These are phyloP conservation scores for Kodamaea laetipori DNA, from an alignment of 805 yeast genomes.

Conservation along the genomic window DNA sequence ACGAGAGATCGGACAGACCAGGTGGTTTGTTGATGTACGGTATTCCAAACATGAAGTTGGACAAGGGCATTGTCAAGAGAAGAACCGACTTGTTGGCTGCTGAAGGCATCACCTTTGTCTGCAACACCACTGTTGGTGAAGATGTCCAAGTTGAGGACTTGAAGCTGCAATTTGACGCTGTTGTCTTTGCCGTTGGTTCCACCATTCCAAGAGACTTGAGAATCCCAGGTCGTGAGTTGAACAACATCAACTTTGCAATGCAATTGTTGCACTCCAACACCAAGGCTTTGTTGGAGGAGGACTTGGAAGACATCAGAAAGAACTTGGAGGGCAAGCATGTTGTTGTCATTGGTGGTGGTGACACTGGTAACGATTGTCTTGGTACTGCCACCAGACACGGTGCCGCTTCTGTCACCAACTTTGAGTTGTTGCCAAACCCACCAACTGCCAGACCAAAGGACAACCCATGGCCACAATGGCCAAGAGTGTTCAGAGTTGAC, in stretches of 20 bases:
- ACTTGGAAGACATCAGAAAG: slow-evolving; percentile 73
- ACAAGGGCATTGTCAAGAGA: slow-evolving; percentile 88
- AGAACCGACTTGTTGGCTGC: slow-evolving; percentile 88
- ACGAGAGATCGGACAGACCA: slow-evolving; percentile 91
- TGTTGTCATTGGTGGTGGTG: slow-evolving; percentile 99
- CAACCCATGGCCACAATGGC: slow-evolving; percentile 99
- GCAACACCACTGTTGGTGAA: slow-evolving; percentile 81
- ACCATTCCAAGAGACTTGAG: slow-evolving; percentile 94
- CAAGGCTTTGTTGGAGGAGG: slow-evolving; percentile 79
- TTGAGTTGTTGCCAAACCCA: slow-evolving; percentile 93
- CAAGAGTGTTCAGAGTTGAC: slow-evolving; percentile 94
- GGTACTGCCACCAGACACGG: slow-evolving; percentile 98
- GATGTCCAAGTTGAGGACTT: slow-evolving; percentile 74
- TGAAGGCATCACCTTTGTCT: slow-evolving; percentile 82
- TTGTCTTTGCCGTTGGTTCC: slow-evolving; percentile 89
- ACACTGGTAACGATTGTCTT: slow-evolving; percentile 98
- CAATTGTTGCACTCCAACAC: slow-evolving; percentile 85
- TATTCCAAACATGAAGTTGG: slow-evolving; percentile 98
- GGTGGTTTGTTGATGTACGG: slow-evolving; percentile 99
- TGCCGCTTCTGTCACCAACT: slow-evolving; percentile 90
- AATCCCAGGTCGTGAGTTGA: slow-evolving; percentile 90
- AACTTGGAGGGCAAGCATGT: slow-evolving; percentile 83
- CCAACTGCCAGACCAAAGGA: slow-evolving; percentile 83
- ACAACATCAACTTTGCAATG: slow-evolving; percentile 94
- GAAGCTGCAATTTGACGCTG: slow-evolving; percentile 71